Conservation (phyloP, 768 basidiomycete species). For the Mycena epipterygia region DNA sequence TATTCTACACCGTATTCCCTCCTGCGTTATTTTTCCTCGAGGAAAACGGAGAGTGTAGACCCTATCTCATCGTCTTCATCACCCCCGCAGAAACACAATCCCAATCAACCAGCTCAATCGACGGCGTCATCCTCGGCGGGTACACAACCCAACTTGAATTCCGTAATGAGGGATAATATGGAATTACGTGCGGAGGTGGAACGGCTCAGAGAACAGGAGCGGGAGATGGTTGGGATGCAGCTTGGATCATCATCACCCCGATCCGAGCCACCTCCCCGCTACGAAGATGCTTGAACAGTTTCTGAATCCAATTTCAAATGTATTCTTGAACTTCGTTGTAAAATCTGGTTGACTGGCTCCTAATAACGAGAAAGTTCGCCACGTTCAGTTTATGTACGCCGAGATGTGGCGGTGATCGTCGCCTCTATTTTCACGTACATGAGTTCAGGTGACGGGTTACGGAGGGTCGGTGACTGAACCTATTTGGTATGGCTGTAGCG, state of each 20-base stretch:
- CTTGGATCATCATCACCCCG: no score
- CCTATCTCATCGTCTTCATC: background rate
- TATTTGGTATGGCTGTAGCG: no score
- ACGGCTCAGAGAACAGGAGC: background rate
- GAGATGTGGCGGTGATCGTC: no score
- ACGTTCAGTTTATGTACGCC: no score
- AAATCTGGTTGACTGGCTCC: no score
- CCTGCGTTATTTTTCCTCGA: background rate
- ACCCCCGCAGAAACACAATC: background rate
- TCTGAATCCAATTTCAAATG: no score
- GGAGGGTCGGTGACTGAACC: no score
- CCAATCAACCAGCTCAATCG: background rate
- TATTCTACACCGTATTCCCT: background rate
- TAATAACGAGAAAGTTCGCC: no score
- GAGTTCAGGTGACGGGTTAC: no score
- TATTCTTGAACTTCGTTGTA: no score
- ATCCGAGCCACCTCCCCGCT: conserved; percentile 7
- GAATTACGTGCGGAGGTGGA: conserved; percentile 11
- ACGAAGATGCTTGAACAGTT: background rate
- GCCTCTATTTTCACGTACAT: no score
- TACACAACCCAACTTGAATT: background rate
- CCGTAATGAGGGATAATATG: background rate
- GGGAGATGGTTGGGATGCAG: background rate
- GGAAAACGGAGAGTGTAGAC: no score
- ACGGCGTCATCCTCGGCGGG: background rate